Conservation (phyloP, 192 early-diverging fungal genomes). For the Mycoemilia scoparia region DNA sequence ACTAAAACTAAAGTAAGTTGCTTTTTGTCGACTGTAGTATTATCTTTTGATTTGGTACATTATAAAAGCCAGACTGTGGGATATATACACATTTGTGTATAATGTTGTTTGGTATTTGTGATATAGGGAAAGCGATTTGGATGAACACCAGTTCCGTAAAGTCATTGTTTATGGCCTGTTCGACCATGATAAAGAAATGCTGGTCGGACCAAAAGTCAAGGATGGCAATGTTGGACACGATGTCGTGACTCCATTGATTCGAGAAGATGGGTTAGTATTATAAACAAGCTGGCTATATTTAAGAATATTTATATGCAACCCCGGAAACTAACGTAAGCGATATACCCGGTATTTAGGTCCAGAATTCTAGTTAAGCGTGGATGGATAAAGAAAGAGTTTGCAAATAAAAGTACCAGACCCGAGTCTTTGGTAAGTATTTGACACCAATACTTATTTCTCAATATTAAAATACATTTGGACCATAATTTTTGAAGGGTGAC, state of each 20-base stretch:
- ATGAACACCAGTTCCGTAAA: slow-evolving; percentile 57
- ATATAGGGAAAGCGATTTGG: slow-evolving; percentile 9
- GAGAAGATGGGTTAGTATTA: slow-evolving; percentile 35
- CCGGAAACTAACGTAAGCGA: no score
- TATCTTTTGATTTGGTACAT: not conserved
- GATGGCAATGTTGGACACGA: slow-evolving; percentile 55
- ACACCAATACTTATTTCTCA: no score
- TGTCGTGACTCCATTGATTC: slow-evolving; percentile 55
- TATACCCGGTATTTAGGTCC: slow-evolving; percentile 32
- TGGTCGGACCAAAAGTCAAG: slow-evolving; percentile 58
- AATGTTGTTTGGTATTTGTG: not conserved
- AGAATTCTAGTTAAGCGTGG: slow-evolving; percentile 72
- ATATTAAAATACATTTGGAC: not conserved
- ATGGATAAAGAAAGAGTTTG: slow-evolving; percentile 63
- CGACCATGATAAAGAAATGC: slow-evolving; percentile 56
- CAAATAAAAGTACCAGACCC: slow-evolving; percentile 31
- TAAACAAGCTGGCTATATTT: no score
- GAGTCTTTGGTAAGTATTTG: slow-evolving; percentile 16
- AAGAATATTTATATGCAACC: no score
- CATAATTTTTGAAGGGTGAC: no score
- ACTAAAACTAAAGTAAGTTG: slow-evolving; percentile 34
- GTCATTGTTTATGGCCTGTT: slow-evolving; percentile 51
- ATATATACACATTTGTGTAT: not conserved
- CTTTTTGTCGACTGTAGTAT: no score
- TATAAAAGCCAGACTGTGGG: not conserved